These are phyloP conservation scores for Naegleria gruberi DNA, from an alignment of 208 protist genomes.

Conservation along the genomic window DNA sequence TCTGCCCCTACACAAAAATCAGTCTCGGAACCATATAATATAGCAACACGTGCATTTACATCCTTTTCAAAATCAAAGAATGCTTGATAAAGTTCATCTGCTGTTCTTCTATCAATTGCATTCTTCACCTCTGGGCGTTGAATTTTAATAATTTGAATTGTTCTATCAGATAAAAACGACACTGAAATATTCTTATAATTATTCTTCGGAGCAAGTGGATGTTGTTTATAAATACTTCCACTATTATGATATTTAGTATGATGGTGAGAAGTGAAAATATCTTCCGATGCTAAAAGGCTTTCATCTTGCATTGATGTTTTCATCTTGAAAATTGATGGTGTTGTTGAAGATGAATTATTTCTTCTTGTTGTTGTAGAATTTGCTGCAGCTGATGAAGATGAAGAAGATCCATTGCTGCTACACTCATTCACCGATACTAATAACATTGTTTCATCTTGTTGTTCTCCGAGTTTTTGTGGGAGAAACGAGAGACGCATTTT, in stretches of 20 bases:
- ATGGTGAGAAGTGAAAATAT: not conserved
- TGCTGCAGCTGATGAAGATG: too few relatives aligned
- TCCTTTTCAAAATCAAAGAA: slow-evolving; percentile 29
- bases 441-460: too few relatives aligned
- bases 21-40: slow-evolving; percentile 19
- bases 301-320: too few relatives aligned
- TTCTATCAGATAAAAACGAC: not conserved
- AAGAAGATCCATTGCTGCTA: too few relatives aligned
- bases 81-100: not conserved
- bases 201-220: not conserved
- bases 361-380: too few relatives aligned
- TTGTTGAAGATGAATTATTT: too few relatives aligned
- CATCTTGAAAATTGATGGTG: too few relatives aligned
- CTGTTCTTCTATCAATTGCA: not conserved
- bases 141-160: not conserved
- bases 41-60: slow-evolving; percentile 11
- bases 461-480: too few relatives aligned
- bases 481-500: too few relatives aligned
- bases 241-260: not conserved
- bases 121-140: not conserved
- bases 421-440: too few relatives aligned
- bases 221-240: not conserved
- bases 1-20: slow-evolving; percentile 38
- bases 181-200: not conserved
- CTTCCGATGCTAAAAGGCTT: not conserved